Evolutionary conservation across 1,284 basidiomycete genomes (phyloP).

Genomic region (Porodaedalea pini): DNA sequence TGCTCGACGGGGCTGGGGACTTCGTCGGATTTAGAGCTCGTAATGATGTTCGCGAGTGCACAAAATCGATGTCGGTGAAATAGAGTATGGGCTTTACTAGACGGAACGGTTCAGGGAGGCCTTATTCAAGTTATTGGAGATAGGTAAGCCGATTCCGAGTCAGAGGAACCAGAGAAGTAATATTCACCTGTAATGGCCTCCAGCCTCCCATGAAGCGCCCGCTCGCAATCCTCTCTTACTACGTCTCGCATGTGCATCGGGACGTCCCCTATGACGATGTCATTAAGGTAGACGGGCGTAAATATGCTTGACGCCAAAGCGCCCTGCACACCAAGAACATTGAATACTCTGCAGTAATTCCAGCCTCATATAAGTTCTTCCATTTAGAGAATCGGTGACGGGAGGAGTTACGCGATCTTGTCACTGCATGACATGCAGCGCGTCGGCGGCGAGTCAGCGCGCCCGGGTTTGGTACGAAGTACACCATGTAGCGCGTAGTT

Average conservation of each 20-base stretch:
- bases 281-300: constrained; percentile 59
- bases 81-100: constrained; percentile 47
- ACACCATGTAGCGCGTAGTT: constrained; percentile 73
- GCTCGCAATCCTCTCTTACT: constrained; percentile 54
- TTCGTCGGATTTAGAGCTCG: constrained; percentile 28
- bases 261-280: constrained; percentile 65
- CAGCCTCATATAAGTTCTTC: neutral
- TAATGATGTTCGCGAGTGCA: constrained; percentile 50
- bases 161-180: neutral
- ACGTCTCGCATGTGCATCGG: constrained; percentile 34
- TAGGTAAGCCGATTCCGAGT: too few species aligned
- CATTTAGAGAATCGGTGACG: neutral
- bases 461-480: constrained; percentile 86
- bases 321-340: constrained; percentile 80
- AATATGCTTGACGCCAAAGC: constrained; percentile 60
- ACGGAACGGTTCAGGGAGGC: constrained; percentile 43
- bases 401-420: constrained; percentile 62
- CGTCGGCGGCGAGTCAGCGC: constrained; percentile 80
- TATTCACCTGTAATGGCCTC: constrained; percentile 34
- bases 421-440: constrained; percentile 87
- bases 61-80: constrained; percentile 59
- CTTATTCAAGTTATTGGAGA: constrained; percentile 27
- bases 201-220: constrained; percentile 56
- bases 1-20: constrained; percentile 44
- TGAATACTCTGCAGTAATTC: constrained; percentile 48